These are phyloP conservation scores for Dichotomopilus funicola DNA, from an alignment of 2,329 filamentous ascomycete species.

Conservation along the genomic window DNA sequence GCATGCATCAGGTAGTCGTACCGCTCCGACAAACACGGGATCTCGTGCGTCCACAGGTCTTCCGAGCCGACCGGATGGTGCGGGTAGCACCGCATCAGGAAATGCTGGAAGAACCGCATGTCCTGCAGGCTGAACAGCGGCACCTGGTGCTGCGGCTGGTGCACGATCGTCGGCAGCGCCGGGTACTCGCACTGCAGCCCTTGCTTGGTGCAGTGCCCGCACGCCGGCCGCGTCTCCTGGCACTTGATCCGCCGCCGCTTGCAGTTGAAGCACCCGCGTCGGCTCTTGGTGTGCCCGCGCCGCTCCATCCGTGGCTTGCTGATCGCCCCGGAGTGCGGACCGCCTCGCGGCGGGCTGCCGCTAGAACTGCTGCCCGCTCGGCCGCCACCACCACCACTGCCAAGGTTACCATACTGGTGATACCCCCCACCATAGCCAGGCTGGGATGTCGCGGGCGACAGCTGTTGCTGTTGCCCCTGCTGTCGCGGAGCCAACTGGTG, in stretches of 20 bases:
- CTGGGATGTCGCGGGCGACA: neutral
- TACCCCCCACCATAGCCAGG: neutral
- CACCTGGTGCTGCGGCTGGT: slow-evolving; percentile 53
- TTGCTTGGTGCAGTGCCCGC: slow-evolving; percentile 57
- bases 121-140: slow-evolving; percentile 55
- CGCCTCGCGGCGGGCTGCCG: too few species aligned
- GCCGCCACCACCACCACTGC: slow-evolving; percentile 6
- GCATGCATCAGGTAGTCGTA: slow-evolving; percentile 66
- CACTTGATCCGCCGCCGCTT: slow-evolving; percentile 63
- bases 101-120: slow-evolving; percentile 65
- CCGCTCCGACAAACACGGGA: slow-evolving; percentile 61
- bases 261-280: slow-evolving; percentile 61
- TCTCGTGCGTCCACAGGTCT: slow-evolving; percentile 58
- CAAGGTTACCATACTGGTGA: slow-evolving; percentile 7
- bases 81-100: slow-evolving; percentile 54
- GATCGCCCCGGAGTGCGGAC: too few species aligned
- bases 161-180: slow-evolving; percentile 40
- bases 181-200: slow-evolving; percentile 60
- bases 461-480: neutral
- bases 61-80: slow-evolving; percentile 60
- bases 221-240: slow-evolving; percentile 58
- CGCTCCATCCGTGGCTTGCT: slow-evolving; percentile 42
- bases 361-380: too few species aligned
- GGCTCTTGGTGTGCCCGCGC: slow-evolving; percentile 59
- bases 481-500: neutral